phyloP scores from a whole-genome alignment of 768 basidiomycete genomes.

The Pulveroboletus ravenelii region DNA sequence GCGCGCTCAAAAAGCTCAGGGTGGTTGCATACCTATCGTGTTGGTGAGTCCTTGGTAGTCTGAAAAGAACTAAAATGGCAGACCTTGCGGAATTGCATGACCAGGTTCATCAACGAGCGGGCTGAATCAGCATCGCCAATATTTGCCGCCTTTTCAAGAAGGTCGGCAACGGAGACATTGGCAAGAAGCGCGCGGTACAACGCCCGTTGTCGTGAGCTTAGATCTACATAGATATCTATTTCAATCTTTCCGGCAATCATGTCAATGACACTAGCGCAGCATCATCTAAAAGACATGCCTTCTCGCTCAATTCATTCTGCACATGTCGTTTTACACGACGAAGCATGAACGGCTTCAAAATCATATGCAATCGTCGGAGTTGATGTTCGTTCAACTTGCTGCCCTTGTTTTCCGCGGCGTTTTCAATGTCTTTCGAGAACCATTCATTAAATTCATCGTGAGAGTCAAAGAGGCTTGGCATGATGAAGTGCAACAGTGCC shows the following conservation, averaged over 20 bases:
- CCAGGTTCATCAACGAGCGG: constrained; percentile 95
- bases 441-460: constrained; percentile 99
- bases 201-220: constrained; percentile 86
- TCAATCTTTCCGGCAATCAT: constrained; percentile 85
- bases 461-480: constrained; percentile 98
- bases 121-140: constrained; percentile 89
- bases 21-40: constrained; percentile 85
- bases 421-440: constrained; percentile 99
- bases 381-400: constrained; percentile 94
- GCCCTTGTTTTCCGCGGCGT: constrained; percentile 86
- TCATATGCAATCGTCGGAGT: constrained; percentile 93
- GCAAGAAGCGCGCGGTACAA: constrained; percentile 87
- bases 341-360: constrained; percentile 98
- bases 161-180: constrained; percentile 91
- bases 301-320: constrained; percentile 99
- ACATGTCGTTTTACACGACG: constrained; percentile 96
- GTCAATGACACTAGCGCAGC: constrained; percentile 76
- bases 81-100: constrained; percentile 99
- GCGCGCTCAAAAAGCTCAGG: constrained; percentile 97
- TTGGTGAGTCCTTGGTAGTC: constrained; percentile 3
- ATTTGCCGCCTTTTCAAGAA: constrained; percentile 88
- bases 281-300: constrained; percentile 46
- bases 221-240: constrained; percentile 89
- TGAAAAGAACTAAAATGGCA: constrained; percentile 8
- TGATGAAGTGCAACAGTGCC: constrained; percentile 98